Evolutionary conservation across 1,139 yeast species (phyloP).

Genomic region (Meyerozyma sp.): DNA sequence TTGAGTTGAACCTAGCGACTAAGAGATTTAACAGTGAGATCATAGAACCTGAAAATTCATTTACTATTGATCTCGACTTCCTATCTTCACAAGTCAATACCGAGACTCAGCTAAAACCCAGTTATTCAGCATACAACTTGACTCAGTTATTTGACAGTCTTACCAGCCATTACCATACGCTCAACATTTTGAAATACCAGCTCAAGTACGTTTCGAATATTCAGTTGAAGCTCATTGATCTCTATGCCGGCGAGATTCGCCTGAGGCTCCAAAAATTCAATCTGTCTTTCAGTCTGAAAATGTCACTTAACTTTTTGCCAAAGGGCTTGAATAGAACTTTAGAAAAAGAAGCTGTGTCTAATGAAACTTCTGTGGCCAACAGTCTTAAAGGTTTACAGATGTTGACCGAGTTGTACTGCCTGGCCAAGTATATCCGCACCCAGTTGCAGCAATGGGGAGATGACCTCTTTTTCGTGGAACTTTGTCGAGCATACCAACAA

Average conservation of each 20-base stretch:
- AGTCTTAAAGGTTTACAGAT: constrained; percentile 47
- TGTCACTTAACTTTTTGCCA: constrained; percentile 34
- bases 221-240: constrained; percentile 60
- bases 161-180: constrained; percentile 55
- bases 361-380: constrained; percentile 25
- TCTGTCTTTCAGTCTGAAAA: constrained; percentile 33
- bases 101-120: constrained; percentile 43
- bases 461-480: constrained; percentile 57
- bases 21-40: constrained; percentile 54
- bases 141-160: constrained; percentile 62
- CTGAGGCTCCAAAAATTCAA: constrained; percentile 44
- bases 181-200: constrained; percentile 58
- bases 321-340: constrained; percentile 19
- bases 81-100: constrained; percentile 32
- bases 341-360: constrained; percentile 2
- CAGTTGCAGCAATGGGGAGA: constrained; percentile 61
- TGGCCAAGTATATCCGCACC: constrained; percentile 47
- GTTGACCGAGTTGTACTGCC: constrained; percentile 57
- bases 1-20: constrained; percentile 56
- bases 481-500: constrained; percentile 46
- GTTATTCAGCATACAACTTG: constrained; percentile 60
- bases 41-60: constrained; percentile 47
- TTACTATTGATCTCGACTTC: constrained; percentile 58
- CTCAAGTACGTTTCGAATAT: constrained; percentile 64
- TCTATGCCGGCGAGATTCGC: constrained; percentile 48